A percentile compares a stretch with the other conserved stretches of the same genome.
These are phyloP conservation scores for Aspergillus piperis DNA, from an alignment of 2,329 filamentous ascomycete species.

Conservation along the genomic window DNA sequence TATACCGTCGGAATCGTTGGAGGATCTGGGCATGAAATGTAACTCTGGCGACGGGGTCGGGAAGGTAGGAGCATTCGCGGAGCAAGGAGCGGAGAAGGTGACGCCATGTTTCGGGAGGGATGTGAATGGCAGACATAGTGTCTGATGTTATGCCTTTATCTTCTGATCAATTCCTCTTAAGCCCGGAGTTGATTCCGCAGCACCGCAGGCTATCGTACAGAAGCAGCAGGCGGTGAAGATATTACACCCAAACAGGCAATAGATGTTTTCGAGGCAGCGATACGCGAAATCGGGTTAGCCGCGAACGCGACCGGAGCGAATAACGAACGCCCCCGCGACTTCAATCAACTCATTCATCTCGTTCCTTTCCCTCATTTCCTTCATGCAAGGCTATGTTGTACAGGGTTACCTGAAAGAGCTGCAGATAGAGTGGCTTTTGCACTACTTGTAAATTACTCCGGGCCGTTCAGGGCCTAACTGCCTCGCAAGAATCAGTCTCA, in stretches of 20 bases:
- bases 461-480: slow-evolving; percentile 6
- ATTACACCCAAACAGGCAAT: slow-evolving; percentile 22
- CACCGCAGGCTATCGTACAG: neutral
- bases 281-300: slow-evolving; percentile 26
- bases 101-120: slow-evolving; percentile 33
- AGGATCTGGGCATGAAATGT: slow-evolving; percentile 54
- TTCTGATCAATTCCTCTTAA: too few relatives aligned
- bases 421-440: neutral
- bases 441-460: neutral
- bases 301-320: slow-evolving; percentile 24
- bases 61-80: slow-evolving; percentile 62
- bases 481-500: slow-evolving; percentile 7
- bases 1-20: slow-evolving; percentile 49
- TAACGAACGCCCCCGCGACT: slow-evolving; percentile 26
- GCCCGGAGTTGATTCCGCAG: too few relatives aligned
- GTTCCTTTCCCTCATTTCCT: neutral
- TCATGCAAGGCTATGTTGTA: slow-evolving; percentile 8
- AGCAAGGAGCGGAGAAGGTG: slow-evolving; percentile 59
- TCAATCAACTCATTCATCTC: slow-evolving; percentile 11
- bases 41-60: slow-evolving; percentile 55
- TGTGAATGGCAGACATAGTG: slow-evolving; percentile 22
- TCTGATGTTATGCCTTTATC: neutral
- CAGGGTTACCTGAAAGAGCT: neutral
- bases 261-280: slow-evolving; percentile 15
- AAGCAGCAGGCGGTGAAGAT: slow-evolving; percentile 5